Conservation (phyloP, 768 basidiomycete species). For the Rhodotorula toruloides region DNA sequence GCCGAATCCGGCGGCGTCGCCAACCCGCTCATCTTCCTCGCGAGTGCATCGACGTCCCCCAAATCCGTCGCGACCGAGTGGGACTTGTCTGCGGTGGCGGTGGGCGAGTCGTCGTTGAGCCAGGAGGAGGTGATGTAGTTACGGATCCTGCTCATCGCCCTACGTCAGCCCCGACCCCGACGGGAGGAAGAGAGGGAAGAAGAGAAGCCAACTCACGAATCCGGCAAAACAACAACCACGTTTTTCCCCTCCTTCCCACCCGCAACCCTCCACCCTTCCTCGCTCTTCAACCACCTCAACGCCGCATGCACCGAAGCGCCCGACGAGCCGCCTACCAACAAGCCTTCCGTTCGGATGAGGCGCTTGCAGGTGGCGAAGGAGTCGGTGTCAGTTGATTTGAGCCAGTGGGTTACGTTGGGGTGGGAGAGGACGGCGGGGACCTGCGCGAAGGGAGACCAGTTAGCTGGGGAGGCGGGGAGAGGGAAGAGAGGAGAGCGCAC, state of each 20-base stretch:
- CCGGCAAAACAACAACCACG: slow-evolving; percentile 81
- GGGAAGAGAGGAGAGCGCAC: slow-evolving; percentile 28
- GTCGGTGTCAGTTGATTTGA: slow-evolving; percentile 77
- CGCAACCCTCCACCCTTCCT: slow-evolving; percentile 57
- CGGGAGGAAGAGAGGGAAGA: not conserved
- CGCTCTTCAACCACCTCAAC: slow-evolving; percentile 66
- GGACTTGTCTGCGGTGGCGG: not conserved
- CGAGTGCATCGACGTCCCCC: not conserved
- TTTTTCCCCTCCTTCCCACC: slow-evolving; percentile 69
- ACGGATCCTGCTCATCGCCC: slow-evolving; percentile 28
- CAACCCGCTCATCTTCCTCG: not conserved
- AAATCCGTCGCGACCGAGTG: not conserved
- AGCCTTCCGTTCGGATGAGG: slow-evolving; percentile 76
- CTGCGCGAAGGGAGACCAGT: not conserved
- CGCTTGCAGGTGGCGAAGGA: slow-evolving; percentile 68
- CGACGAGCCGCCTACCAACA: slow-evolving; percentile 88
- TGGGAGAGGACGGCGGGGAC: slow-evolving; percentile 79
- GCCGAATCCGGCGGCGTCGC: slow-evolving; percentile 4
- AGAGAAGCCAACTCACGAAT: slow-evolving; percentile 60
- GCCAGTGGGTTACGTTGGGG: slow-evolving; percentile 60
- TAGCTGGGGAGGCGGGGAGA: slow-evolving; percentile 4
- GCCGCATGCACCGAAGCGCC: slow-evolving; percentile 78
- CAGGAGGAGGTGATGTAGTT: slow-evolving; percentile 43
- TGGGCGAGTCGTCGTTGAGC: slow-evolving; percentile 20
- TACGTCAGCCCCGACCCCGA: no score